Base-by-base conservation (phyloP, 495 filamentous ascomycete species). In the Hypoxylon subgilvum region DNA sequence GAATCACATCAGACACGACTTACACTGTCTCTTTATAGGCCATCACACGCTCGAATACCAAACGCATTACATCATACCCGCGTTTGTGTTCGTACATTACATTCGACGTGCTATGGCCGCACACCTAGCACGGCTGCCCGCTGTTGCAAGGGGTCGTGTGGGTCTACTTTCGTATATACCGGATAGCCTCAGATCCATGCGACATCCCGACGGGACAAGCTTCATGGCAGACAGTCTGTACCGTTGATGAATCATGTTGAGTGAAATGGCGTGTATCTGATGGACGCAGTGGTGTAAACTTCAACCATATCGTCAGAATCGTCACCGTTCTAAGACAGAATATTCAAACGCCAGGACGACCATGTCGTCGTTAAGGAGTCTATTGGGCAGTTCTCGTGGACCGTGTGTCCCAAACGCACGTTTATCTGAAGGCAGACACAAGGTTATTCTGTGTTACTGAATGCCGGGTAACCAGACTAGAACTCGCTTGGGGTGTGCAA, bases 311-410 rank as follows among this genome's bases (percentile, higher is more conserved):
- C 19, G 13, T 47, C 34, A 48, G 27, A 53, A 23, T 49, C 39
- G 48, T 48, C 52, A 49, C 17, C 27, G 47, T 28, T 52, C 21
- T 52, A 52, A 65, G 62, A 65, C 62, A 65, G 17, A 21, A 47
- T 39, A 31, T 27, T 35, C 39, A 13, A 48, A 47, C 41, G 41
- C 25, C 25, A 27, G 22, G 34, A 35, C 10, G 30, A 18, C 31
- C 25, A 34, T 21, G 30, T 39, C 9, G 41, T 52, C 44, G 22
- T 23, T n/a, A 9, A 41, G 16, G 25, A 48, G 13, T 32, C 40
- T 48, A 60, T 52, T 61, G 57, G 51, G 14, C 30, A 9, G 6
- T 51, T 32, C 14, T 45, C 36, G 34, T 31, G 7, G 18, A 32
- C 50, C 27, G 18, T 51, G n/a, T 55, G 61, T 58, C 44, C 50